Evolutionary conservation across 306 rosid species (phyloP).

Genomic region (Coriaria nepalensis): DNA sequence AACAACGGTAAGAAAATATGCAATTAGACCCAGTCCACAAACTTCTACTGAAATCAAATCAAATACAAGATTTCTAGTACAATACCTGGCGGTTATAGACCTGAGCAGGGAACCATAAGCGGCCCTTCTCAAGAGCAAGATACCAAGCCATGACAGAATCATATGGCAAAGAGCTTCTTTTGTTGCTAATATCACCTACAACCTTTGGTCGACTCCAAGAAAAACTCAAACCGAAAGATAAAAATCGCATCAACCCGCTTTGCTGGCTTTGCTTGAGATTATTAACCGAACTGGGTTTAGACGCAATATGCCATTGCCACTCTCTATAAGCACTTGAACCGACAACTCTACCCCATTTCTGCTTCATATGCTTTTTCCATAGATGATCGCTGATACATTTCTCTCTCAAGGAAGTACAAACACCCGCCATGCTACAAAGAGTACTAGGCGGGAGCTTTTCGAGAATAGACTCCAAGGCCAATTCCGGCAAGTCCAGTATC

Average conservation of each 20-base stretch:
- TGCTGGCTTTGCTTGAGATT: conserved; percentile 39
- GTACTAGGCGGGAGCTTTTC: conserved; percentile 65
- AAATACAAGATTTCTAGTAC: no score
- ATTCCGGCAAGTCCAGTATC: conserved; percentile 74
- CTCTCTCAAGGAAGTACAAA: conserved; percentile 66
- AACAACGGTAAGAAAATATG: no score
- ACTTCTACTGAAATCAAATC: no score
- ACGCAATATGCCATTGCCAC: conserved; percentile 72
- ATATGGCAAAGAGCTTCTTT: conserved; percentile 32
- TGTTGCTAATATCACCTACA: conserved; percentile 20
- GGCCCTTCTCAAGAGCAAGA: conserved; percentile 83
- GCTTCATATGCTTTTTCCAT: conserved; percentile 79
- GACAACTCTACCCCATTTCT: conserved; percentile 72
- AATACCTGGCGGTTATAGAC: conserved; percentile 91
- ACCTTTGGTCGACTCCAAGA: conserved; percentile 59
- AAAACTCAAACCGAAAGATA: conserved; percentile 63
- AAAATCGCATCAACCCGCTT: conserved; percentile 40
- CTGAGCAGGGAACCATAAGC: conserved; percentile 81
- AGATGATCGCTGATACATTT: conserved; percentile 70
- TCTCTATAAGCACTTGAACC: conserved; percentile 70
- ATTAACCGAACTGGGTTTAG: conserved; percentile 26
- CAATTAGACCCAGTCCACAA: no score
- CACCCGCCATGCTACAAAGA: conserved; percentile 58
- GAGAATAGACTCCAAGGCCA: conserved; percentile 75
- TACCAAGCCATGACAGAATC: conserved; percentile 81